phyloP scores from a whole-genome alignment of 345 rosid species.

The Brassica cretica region DNA sequence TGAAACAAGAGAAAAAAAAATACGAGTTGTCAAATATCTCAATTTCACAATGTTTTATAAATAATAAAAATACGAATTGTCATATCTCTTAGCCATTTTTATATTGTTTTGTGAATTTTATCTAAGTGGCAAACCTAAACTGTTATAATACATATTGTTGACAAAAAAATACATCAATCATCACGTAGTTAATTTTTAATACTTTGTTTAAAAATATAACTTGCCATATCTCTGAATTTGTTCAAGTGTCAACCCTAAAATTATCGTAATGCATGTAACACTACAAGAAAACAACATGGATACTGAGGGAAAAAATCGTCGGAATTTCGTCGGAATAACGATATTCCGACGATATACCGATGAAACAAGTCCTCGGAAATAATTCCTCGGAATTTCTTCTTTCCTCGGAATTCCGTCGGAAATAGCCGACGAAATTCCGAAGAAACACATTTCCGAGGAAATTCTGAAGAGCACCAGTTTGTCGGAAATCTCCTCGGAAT shows the following conservation, averaged over 20 bases:
- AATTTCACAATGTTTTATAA: neutral
- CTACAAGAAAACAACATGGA: no score
- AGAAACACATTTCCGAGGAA: no score
- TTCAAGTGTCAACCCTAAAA: neutral
- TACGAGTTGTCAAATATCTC: neutral
- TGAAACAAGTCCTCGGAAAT: no score
- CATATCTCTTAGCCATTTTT: neutral
- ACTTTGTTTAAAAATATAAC: neutral
- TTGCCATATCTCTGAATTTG: neutral
- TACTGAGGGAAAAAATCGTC: no score
- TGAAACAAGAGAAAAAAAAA: neutral
- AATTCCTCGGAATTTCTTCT: no score
- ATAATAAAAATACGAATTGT: neutral
- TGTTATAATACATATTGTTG: neutral
- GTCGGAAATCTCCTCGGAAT: no score
- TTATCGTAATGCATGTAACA: neutral
- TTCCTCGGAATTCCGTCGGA: no score
- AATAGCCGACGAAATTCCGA: no score
- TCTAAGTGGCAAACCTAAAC: neutral
- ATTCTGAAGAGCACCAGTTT: no score
- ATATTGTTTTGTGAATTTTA: neutral
- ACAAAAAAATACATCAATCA: neutral
- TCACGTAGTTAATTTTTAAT: neutral
- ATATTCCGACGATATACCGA: no score
- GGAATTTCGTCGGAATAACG: no score